Percentiles rank a stretch among this genome's conserved stretches.
These are phyloP conservation scores for Bertia moriformis DNA, from an alignment of 2,329 filamentous ascomycete species.

Conservation along the genomic window DNA sequence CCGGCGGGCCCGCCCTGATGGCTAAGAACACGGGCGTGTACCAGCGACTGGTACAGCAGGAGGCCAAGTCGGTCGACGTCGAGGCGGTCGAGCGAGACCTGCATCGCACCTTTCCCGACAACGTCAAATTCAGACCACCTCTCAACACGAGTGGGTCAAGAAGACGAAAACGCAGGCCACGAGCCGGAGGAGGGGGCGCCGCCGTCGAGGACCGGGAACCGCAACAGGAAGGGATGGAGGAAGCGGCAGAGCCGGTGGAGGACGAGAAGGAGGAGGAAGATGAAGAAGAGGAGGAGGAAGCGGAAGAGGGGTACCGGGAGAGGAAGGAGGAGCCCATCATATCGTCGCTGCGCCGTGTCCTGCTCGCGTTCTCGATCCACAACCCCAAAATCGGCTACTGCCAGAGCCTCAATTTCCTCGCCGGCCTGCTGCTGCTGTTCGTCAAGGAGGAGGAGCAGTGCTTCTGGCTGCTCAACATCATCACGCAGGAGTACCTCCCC, in stretches of 20 bases:
- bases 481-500: slow-evolving; percentile 75
- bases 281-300: slow-evolving; percentile 16
- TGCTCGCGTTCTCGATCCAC: slow-evolving; percentile 81
- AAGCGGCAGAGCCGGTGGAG: slow-evolving; percentile 7
- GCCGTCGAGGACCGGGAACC: slow-evolving; percentile 11
- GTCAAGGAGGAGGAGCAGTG: slow-evolving; percentile 76
- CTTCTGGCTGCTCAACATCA: slow-evolving; percentile 86
- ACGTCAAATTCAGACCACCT: slow-evolving; percentile 69
- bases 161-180: slow-evolving; percentile 19
- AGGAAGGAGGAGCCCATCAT: slow-evolving; percentile 78
- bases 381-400: slow-evolving; percentile 89
- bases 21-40: slow-evolving; percentile 67
- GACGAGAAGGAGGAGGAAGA: slow-evolving; percentile 18
- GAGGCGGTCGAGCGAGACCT: slow-evolving; percentile 90
- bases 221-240: slow-evolving; percentile 3
- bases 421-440: slow-evolving; percentile 77
- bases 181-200: too few relatives aligned
- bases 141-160: slow-evolving; percentile 18
- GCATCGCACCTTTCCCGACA: slow-evolving; percentile 88
- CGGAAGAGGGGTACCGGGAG: too few relatives aligned
- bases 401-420: slow-evolving; percentile 88
- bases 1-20: slow-evolving; percentile 68
- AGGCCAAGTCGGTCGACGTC: slow-evolving; percentile 57
- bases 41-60: slow-evolving; percentile 47
- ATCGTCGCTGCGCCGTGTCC: slow-evolving; percentile 64